These are phyloP conservation scores for Xylaria castorea DNA, from an alignment of 495 filamentous ascomycete genomes.

Conservation along the genomic window DNA sequence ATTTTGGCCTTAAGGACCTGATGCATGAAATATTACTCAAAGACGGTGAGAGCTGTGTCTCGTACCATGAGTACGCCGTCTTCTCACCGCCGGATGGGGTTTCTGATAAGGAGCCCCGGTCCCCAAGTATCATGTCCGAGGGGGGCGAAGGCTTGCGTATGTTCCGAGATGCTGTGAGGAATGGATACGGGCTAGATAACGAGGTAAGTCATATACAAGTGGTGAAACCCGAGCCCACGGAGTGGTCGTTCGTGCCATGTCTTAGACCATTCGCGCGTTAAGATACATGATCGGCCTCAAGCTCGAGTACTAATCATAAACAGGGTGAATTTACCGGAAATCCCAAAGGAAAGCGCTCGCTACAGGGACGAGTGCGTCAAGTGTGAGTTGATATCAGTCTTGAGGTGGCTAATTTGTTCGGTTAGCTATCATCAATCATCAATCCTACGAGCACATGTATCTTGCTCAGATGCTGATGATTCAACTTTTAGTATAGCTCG, in stretches of 20 bases:
- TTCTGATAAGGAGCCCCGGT: constrained; percentile 32
- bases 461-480: constrained; percentile 12
- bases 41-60: constrained; percentile 35
- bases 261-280: not conserved
- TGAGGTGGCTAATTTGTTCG: not conserved
- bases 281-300: not conserved
- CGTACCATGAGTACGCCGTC: constrained; percentile 45
- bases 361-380: constrained; percentile 41
- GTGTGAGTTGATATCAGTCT: constrained; percentile 35
- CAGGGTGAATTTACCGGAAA: constrained; percentile 40
- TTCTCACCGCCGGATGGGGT: constrained; percentile 31
- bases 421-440: not conserved
- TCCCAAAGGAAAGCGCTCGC: constrained; percentile 32
- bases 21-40: constrained; percentile 30
- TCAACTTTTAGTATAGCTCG: constrained; percentile 34
- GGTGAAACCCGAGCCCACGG: not conserved
- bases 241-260: constrained; percentile 9
- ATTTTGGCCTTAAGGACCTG: constrained; percentile 38
- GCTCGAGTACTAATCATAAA: not conserved
- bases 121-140: constrained; percentile 41
- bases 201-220: constrained; percentile 33
- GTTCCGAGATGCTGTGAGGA: constrained; percentile 37
- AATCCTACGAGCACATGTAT: not conserved
- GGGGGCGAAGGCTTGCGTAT: constrained; percentile 35
- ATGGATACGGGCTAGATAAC: constrained; percentile 38